Evolutionary conservation across 2,329 filamentous ascomycete species (phyloP), one percentile per base, ranked within the genome.

Genomic region (Coniochaeta sp.): DNA sequence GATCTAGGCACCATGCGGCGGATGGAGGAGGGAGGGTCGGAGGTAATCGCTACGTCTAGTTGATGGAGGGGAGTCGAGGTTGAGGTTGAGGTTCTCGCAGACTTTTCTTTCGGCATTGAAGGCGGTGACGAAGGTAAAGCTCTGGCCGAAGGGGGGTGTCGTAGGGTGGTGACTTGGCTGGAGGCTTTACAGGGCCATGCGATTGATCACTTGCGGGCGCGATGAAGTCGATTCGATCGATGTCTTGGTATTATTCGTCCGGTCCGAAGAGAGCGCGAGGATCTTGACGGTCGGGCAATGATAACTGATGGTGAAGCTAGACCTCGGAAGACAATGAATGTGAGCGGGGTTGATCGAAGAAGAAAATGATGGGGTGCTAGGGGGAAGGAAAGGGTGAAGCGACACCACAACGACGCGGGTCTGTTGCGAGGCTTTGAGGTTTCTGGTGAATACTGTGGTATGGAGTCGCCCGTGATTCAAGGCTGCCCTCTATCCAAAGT

Each of bases 101-200:
- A 49, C 47, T 22, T 49, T 49, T 49, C 31, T 32, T 49, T 27
- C 47, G 31, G 47, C 47, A 49, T 49, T 28, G 47, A 49, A 33
- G 47, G 13, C 27, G 28, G 30, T 48, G 10, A 26, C 45, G 26
- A 28, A n/a, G 45, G 45, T 28, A 22, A 20, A 48, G 38, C 38
- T 42, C 16, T 30, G 45, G n/a, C 45, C 45, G 45, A 18, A 26
- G 45, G 4, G 14, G 18, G 18, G 6, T 18, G 24, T 28, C 14
- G 28, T 48, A n/a, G n/a, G n/a, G n/a, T n/a, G n/a, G n/a, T n/a
- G n/a, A n/a, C n/a, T n/a, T 26, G 45, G 12, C 45, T 18, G 45
- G 14, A 31, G 45, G n/a, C 26, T 31, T n/a, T 14, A 48, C 26
- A 48, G 30, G 45, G 45, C 45, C 45, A 48, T 48, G 18, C 45